Conservation (phyloP, 148 eudicot genomes). For the Suaeda aralocaspica region DNA sequence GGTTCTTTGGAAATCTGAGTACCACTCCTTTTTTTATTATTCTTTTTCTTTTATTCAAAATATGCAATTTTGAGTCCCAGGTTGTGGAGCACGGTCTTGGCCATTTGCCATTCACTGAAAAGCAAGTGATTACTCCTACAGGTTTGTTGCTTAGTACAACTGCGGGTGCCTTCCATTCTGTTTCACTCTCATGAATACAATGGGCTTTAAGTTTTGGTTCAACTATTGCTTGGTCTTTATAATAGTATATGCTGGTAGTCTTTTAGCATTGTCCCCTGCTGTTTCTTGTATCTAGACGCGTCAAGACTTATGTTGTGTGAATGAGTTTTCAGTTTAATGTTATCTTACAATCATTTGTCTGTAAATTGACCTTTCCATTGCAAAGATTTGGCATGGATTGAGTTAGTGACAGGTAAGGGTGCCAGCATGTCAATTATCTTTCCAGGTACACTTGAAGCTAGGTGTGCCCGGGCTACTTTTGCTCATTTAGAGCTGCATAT, state of each 20-base stretch:
- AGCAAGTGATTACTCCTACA: constrained; percentile 88
- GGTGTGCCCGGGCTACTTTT: neutral
- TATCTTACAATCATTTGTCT: neutral
- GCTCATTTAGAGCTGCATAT: neutral
- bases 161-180: neutral
- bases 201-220: neutral
- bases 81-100: constrained; percentile 99
- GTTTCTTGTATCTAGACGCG: neutral
- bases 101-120: constrained; percentile 91
- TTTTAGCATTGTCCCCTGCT: neutral
- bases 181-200: neutral
- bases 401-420: neutral
- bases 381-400: neutral
- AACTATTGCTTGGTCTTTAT: neutral
- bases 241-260: neutral
- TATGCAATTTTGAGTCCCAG: constrained; percentile 38
- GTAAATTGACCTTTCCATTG: neutral
- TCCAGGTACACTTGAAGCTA: neutral
- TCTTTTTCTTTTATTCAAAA: neutral
- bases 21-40: no score
- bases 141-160: constrained; percentile 35
- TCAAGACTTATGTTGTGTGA: neutral
- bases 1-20: constrained; percentile 3
- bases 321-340: neutral
- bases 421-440: neutral